These are phyloP conservation scores for Paecilomyces fulvus DNA, from an alignment of 2,329 filamentous ascomycete genomes.

Conservation along the genomic window DNA sequence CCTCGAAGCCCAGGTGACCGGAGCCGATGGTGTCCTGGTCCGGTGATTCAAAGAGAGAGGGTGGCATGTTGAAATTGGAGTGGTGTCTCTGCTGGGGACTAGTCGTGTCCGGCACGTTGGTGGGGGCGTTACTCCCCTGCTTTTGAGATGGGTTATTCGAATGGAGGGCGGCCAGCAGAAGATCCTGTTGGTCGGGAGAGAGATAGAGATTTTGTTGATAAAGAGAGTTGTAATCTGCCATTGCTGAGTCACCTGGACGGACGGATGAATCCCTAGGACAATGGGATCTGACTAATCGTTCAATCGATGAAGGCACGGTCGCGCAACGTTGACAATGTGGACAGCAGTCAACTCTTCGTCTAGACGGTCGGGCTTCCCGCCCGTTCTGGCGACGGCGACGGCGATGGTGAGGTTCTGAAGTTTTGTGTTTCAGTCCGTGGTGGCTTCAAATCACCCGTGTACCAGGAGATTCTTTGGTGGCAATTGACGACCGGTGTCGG, in stretches of 20 bases:
- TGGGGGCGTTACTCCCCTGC: slow-evolving; percentile 13
- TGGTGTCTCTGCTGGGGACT: slow-evolving; percentile 29
- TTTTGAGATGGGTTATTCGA: slow-evolving; percentile 50
- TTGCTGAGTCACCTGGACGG: slow-evolving; percentile 10
- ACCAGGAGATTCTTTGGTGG: neutral
- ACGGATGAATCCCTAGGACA: neutral
- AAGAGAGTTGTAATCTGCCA: slow-evolving; percentile 32
- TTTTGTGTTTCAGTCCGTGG: neutral
- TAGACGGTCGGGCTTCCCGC: slow-evolving; percentile 23
- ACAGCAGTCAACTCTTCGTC: neutral
- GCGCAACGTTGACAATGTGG: neutral
- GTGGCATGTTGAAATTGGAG: slow-evolving; percentile 27
- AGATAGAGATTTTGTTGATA: slow-evolving; percentile 55
- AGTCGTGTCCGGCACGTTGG: slow-evolving; percentile 15
- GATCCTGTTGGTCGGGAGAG: slow-evolving; percentile 66
- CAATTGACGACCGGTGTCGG: neutral
- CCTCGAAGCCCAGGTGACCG: slow-evolving; percentile 51
- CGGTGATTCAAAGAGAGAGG: slow-evolving; percentile 23
- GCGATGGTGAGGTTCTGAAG: neutral
- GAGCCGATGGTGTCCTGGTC: slow-evolving; percentile 32
- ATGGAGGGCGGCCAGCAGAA: slow-evolving; percentile 67
- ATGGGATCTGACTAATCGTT: neutral
- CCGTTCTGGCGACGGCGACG: slow-evolving; percentile 15
- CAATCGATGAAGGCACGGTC: neutral
- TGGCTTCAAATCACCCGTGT: neutral